These are phyloP conservation scores for Nicotiana attenuata DNA, from an alignment of 257 asterid species.

Conservation along the genomic window DNA sequence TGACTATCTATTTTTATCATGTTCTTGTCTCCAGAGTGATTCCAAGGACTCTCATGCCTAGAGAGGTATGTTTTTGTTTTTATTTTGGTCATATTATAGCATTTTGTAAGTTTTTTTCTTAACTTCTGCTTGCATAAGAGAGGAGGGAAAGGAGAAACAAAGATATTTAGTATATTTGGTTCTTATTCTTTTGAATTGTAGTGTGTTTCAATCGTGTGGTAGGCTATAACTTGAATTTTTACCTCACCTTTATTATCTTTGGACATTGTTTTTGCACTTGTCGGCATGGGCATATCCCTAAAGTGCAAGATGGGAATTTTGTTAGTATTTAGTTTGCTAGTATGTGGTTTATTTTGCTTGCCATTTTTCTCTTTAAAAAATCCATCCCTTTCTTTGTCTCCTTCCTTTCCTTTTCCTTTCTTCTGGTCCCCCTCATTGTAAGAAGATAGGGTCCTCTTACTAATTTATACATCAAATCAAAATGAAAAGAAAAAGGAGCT, in stretches of 20 bases:
- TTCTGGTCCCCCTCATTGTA: not conserved
- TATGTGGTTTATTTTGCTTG: constrained; percentile 1
- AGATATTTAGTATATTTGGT: not conserved
- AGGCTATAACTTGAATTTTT: constrained; percentile 10
- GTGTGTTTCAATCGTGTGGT: constrained; percentile 12
- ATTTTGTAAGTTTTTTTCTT: not conserved
- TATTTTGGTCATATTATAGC: not conserved
- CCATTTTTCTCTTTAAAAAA: not conserved
- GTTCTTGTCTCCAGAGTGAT: constrained; percentile 30
- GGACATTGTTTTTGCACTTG: not conserved
- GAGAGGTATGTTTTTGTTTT: constrained; percentile 24
- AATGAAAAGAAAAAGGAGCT: not conserved
- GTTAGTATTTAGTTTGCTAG: not conserved
- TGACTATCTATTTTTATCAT: constrained; percentile 10
- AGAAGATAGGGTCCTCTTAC: not conserved
- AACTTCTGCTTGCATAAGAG: not conserved
- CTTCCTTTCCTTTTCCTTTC: not conserved
- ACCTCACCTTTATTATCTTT: constrained; percentile 24
- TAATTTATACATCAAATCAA: not conserved
- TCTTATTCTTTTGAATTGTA: not conserved
- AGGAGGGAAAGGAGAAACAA: not conserved
- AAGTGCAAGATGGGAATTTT: not conserved
- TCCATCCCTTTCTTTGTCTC: not conserved
- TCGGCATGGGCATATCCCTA: not conserved
- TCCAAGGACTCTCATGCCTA: constrained; percentile 32